phyloP scores from a whole-genome alignment of 768 basidiomycete species.

The Pulveroboletus sp. region DNA sequence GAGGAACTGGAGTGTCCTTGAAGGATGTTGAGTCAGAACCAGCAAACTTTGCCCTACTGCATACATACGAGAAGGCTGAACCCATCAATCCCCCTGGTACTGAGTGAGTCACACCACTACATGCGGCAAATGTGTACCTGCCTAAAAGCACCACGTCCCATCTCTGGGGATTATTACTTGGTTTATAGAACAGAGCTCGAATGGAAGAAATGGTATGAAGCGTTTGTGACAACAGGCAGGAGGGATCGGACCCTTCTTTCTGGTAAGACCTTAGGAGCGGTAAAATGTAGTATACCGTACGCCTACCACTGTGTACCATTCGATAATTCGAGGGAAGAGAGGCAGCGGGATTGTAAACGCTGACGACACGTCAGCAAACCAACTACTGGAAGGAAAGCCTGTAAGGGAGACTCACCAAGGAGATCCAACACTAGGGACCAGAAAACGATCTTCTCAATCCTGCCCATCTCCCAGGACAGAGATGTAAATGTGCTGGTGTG shows the following conservation, averaged over 20 bases:
- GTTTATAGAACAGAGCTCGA: conserved; percentile 60
- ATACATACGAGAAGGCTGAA: conserved; percentile 81
- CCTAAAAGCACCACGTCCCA: conserved; percentile 97
- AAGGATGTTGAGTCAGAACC: conserved; percentile 29
- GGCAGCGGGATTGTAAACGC: conserved; percentile 96
- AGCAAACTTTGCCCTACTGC: conserved; percentile 27
- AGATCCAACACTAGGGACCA: conserved; percentile 88
- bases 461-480: conserved; percentile 41
- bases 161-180: conserved; percentile 57
- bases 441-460: conserved; percentile 81
- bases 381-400: background rate
- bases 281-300: background rate
- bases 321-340: conserved; percentile 94
- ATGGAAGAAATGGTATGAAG: conserved; percentile 61
- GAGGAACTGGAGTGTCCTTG: conserved; percentile 76
- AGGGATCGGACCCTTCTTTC: conserved; percentile 68
- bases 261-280: conserved; percentile 26
- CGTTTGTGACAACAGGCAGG: conserved; percentile 69
- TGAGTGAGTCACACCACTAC: conserved; percentile 6
- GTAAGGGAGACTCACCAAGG: conserved; percentile 42
- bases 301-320: conserved; percentile 79
- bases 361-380: conserved; percentile 28
- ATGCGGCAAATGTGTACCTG: conserved; percentile 19
- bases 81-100: conserved; percentile 80
- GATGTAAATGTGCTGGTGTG: background rate